These are phyloP conservation scores for Macadamia tetraphylla DNA, from an alignment of 164 flowering plant genomes.

Conservation along the genomic window DNA sequence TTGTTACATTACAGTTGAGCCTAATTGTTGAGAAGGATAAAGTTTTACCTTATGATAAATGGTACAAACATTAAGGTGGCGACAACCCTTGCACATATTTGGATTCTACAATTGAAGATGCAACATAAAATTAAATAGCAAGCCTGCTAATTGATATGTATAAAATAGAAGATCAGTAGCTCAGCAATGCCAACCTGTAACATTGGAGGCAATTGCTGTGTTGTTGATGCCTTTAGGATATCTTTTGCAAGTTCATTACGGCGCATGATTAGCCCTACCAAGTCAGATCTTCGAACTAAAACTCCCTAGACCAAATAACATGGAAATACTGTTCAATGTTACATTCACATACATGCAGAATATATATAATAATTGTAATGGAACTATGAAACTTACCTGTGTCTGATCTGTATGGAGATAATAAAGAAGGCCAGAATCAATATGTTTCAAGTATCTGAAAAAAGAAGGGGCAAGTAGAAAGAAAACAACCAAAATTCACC, in stretches of 20 bases:
- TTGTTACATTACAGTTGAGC: too few relatives aligned
- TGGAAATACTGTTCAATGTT: slow-evolving; percentile 6
- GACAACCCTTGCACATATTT: slow-evolving; percentile 71
- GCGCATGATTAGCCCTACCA: slow-evolving; percentile 91
- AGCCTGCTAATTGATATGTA: slow-evolving; percentile 6
- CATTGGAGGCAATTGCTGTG: slow-evolving; percentile 84
- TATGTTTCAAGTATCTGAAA: slow-evolving; percentile 59
- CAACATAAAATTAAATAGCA: slow-evolving; percentile 9
- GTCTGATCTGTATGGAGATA: slow-evolving; percentile 95
- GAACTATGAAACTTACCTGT: slow-evolving; percentile 37
- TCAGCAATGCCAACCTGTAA: slow-evolving; percentile 33
- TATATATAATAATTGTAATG: neutral
- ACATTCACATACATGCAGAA: slow-evolving; percentile 3
- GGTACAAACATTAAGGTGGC: slow-evolving; percentile 77
- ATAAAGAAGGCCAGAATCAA: slow-evolving; percentile 80
- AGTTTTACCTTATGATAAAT: slow-evolving; percentile 78
- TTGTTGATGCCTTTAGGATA: slow-evolving; percentile 62
- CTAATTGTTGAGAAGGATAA: neutral
- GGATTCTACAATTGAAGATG: slow-evolving; percentile 44
- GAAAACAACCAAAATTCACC: neutral
- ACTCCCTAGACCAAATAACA: slow-evolving; percentile 50
- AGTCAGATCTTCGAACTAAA: slow-evolving; percentile 65
- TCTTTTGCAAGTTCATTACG: slow-evolving; percentile 95
- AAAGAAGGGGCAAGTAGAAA: slow-evolving; percentile 9
- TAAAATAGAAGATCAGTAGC: neutral